Base-by-base conservation (phyloP, 2,329 filamentous ascomycete species). In the Aspergillus carbonarius region DNA sequence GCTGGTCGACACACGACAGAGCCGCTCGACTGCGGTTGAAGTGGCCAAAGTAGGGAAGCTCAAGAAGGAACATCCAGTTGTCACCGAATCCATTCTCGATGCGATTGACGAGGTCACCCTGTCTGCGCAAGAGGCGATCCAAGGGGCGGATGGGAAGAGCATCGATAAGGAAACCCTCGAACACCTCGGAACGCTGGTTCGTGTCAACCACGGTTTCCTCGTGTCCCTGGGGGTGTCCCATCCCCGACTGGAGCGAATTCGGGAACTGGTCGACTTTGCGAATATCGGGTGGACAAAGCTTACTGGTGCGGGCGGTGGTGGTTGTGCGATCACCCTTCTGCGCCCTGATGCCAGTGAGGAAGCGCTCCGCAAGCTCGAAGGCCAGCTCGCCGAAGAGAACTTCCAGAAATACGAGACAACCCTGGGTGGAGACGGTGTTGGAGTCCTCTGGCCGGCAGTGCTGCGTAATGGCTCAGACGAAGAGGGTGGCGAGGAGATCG, bases 261-360 rank as follows among this genome's bases (percentile, higher is more conserved):
- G 95, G 62, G 93, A 96, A 76, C 81, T 99, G 25, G 89, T 96
- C 50, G 93, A 99, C 66, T 87, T 95, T 67, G 85, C 92, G 57
- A 90, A 89, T 40, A 90, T 97, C 57, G 95, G 95, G 30, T 99
- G 93, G 93, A 97, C 95, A 12, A 99, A 99, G 75, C 83, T 99
- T 58, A 99, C 95, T 0, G 95, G 95, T 34, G 95, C 95, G 1
- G 95, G 95, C 20, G 96, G 95, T 12, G 96, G 95, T 57, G 95
- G 95, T 2, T 98, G 96, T 75, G 93, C 93, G 3, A 98, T 99
- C 66, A 96, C 93, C 0, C 80, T 99, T 4, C 81, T 99, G 50
- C 89, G 88, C 63, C 90, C 91, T 0, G 85, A 85, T 30, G 80
- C 84, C 1, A 72, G 84, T 6, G 68, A 72, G 15, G 79, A 84